A percentile compares a stretch with the other conserved stretches of the same genome.
phyloP scores from a whole-genome alignment of 1,284 basidiomycete species.

The Ustilago tritici region DNA sequence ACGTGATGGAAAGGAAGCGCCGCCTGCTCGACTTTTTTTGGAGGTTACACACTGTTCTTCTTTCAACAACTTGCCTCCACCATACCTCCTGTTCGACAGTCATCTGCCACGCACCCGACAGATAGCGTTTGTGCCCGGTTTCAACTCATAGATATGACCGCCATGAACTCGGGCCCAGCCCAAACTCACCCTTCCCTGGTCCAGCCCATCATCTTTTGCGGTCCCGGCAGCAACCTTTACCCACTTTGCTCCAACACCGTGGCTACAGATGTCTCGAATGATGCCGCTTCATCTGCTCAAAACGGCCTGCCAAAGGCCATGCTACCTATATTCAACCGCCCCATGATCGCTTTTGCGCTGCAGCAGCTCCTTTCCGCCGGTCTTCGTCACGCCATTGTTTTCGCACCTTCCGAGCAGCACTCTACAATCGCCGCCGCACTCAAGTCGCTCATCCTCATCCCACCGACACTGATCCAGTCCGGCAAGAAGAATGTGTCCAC shows the following conservation, averaged over 20 bases:
- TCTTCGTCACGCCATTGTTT: conserved; percentile 58
- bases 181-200: conserved; percentile 48
- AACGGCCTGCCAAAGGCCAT: conserved; percentile 63
- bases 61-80: conserved; percentile 5
- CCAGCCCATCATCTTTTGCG: conserved; percentile 67
- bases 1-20: conserved; percentile 17
- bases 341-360: conserved; percentile 65
- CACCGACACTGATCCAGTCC: conserved; percentile 40
- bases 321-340: conserved; percentile 67
- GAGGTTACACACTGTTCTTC: neutral
- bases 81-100: neutral
- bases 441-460: conserved; percentile 58
- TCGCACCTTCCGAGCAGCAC: conserved; percentile 65
- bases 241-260: conserved; percentile 58
- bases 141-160: conserved; percentile 13
- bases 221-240: conserved; percentile 64
- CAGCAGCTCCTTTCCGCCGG: conserved; percentile 65
- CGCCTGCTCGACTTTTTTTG: conserved; percentile 7
- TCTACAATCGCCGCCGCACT: conserved; percentile 57
- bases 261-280: conserved; percentile 16
- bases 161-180: conserved; percentile 18
- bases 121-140: neutral
- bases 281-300: conserved; percentile 16
- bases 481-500: conserved; percentile 38
- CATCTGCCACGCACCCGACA: neutral